phyloP scores from a whole-genome alignment of 208 protist genomes.

The Wallacemonas sp. region DNA sequence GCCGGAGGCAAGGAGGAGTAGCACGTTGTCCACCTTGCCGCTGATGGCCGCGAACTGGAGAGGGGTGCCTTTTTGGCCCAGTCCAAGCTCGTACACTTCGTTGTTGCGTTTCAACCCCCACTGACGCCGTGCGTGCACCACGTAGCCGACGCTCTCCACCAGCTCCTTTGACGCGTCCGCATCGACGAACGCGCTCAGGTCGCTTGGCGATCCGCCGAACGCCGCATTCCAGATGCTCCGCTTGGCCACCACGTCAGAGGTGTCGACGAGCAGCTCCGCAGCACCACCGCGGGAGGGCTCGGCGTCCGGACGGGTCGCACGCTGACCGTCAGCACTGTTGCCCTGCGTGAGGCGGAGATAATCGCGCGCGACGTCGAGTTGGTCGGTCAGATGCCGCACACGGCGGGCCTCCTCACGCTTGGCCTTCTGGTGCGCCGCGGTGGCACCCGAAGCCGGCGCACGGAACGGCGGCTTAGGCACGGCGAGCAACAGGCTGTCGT shows the following conservation, averaged over 20 bases:
- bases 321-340: not conserved
- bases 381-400: slow-evolving; percentile 60
- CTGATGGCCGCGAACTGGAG: slow-evolving; percentile 82
- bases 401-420: slow-evolving; percentile 26
- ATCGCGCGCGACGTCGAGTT: slow-evolving; percentile 70
- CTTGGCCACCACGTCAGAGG: slow-evolving; percentile 31
- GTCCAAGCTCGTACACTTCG: slow-evolving; percentile 51
- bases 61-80: slow-evolving; percentile 73
- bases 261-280: slow-evolving; percentile 4
- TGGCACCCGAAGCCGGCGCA: not conserved
- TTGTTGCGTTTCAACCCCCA: slow-evolving; percentile 67
- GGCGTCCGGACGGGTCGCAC: too few relatives aligned
- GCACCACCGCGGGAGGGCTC: too few relatives aligned
- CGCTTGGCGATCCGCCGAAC: slow-evolving; percentile 52
- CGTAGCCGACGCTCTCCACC: slow-evolving; percentile 53
- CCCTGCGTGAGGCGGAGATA: slow-evolving; percentile 48
- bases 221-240: slow-evolving; percentile 78
- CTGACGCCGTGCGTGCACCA: slow-evolving; percentile 56
- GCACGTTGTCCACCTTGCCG: slow-evolving; percentile 72
- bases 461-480: slow-evolving; percentile 13
- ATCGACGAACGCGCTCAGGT: slow-evolving; percentile 53
- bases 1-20: slow-evolving; percentile 65
- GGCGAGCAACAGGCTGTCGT: slow-evolving; percentile 33
- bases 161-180: slow-evolving; percentile 28
- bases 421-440: not conserved